phyloP scores from a whole-genome alignment of 148 eudicot genomes.

The Selenicereus undatus region DNA sequence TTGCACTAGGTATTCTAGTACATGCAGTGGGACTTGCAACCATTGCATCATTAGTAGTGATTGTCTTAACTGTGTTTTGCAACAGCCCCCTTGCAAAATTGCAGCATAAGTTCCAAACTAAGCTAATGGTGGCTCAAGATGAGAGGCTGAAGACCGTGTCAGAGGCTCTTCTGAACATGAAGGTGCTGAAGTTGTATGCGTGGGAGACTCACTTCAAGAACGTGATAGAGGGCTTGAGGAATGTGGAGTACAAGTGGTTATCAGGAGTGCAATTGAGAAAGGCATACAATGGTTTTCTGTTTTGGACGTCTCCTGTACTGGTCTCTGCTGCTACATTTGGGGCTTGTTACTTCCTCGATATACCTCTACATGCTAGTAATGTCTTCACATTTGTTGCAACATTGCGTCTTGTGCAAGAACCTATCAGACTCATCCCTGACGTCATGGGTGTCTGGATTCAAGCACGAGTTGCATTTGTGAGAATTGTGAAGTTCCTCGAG shows the following conservation, averaged over 20 bases:
- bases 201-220: slow-evolving; percentile 85
- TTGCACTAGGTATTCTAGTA: slow-evolving; percentile 58
- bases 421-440: slow-evolving; percentile 78
- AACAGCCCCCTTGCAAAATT: slow-evolving; percentile 68
- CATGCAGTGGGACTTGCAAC: slow-evolving; percentile 67
- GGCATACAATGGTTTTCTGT: slow-evolving; percentile 58
- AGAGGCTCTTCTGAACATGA: slow-evolving; percentile 83
- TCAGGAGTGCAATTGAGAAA: slow-evolving; percentile 56
- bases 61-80: slow-evolving; percentile 57
- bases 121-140: slow-evolving; percentile 74
- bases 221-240: slow-evolving; percentile 56
- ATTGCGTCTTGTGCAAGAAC: slow-evolving; percentile 83
- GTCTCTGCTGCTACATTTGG: slow-evolving; percentile 83
- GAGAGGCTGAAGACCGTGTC: slow-evolving; percentile 55
- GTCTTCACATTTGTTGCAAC: slow-evolving; percentile 93
- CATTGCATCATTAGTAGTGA: slow-evolving; percentile 49
- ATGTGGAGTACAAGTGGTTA: slow-evolving; percentile 60
- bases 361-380: slow-evolving; percentile 71
- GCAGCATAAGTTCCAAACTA: slow-evolving; percentile 62
- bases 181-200: slow-evolving; percentile 71
- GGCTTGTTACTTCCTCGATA: slow-evolving; percentile 63
- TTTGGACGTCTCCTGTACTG: slow-evolving; percentile 82
- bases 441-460: slow-evolving; percentile 77
- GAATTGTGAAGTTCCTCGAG: slow-evolving; percentile 73
- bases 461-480: slow-evolving; percentile 75